phyloP scores from a whole-genome alignment of 768 basidiomycete genomes.

The Boletus speciosus region DNA sequence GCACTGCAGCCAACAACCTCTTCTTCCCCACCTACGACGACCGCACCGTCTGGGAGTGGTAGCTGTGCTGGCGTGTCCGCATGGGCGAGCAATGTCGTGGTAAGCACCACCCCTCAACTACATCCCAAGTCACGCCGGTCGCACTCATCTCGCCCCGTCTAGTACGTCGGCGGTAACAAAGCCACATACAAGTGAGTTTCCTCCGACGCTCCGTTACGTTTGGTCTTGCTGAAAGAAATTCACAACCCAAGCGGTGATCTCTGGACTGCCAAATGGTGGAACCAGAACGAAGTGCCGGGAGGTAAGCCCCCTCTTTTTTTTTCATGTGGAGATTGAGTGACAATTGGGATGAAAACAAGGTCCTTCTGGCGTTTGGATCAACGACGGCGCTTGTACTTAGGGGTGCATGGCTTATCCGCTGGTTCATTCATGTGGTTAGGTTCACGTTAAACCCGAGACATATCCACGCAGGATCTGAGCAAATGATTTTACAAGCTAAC shows the following conservation, averaged over 20 bases:
- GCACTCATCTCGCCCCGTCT: background rate
- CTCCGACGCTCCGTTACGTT: background rate
- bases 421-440: background rate
- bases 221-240: background rate
- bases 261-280: background rate
- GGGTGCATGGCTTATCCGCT: background rate
- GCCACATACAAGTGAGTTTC: background rate
- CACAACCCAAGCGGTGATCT: background rate
- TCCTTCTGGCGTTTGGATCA: background rate
- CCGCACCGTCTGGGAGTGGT: background rate
- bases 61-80: background rate
- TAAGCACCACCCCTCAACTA: background rate
- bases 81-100: background rate
- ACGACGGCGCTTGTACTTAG: background rate
- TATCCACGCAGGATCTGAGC: too few relatives aligned
- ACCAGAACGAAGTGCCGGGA: background rate
- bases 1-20: background rate
- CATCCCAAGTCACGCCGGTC: background rate
- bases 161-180: background rate
- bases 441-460: too few relatives aligned
- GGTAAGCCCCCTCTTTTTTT: background rate
- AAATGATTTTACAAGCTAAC: too few relatives aligned
- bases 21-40: background rate
- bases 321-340: background rate
- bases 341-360: background rate